phyloP scores from a whole-genome alignment of 345 rosid species.

The Rhodamnia argentea region DNA sequence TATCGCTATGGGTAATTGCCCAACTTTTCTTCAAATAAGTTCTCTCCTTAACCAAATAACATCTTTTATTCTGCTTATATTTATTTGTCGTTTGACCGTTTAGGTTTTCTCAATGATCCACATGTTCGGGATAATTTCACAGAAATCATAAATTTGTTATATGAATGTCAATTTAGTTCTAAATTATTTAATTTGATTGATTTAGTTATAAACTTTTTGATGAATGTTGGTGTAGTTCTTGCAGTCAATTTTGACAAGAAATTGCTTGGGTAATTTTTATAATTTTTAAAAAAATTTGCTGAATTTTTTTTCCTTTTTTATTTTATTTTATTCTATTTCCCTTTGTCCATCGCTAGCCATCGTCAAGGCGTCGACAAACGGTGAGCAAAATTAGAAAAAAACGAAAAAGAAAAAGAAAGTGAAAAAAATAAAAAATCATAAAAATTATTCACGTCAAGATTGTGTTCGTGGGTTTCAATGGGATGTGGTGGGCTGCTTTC shows the following conservation, averaged over 20 bases:
- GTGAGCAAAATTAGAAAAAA: neutral
- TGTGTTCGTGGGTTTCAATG: neutral
- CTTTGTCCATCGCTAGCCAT: no score
- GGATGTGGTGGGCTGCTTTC: neutral
- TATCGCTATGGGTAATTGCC: neutral
- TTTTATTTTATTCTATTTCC: no score
- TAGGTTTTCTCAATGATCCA: neutral
- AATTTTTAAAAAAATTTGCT: neutral
- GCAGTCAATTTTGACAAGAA: neutral
- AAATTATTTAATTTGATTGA: neutral
- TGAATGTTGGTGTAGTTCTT: neutral
- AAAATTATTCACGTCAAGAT: no score
- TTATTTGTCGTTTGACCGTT: neutral
- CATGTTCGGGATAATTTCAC: neutral
- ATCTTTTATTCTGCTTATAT: neutral
- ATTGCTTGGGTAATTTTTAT: neutral
- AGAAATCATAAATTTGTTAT: neutral
- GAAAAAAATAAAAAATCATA: neutral
- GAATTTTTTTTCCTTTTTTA: no score
- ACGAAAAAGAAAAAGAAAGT: neutral
- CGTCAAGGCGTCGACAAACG: no score
- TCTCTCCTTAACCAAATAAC: neutral
- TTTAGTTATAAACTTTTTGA: neutral
- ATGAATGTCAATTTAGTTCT: fast-evolving
- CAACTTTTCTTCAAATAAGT: neutral